Evolutionary conservation across 176 grass and related monocot species (phyloP), one percentile per base, ranked within the genome.

Genomic region (Triticum urartu): DNA sequence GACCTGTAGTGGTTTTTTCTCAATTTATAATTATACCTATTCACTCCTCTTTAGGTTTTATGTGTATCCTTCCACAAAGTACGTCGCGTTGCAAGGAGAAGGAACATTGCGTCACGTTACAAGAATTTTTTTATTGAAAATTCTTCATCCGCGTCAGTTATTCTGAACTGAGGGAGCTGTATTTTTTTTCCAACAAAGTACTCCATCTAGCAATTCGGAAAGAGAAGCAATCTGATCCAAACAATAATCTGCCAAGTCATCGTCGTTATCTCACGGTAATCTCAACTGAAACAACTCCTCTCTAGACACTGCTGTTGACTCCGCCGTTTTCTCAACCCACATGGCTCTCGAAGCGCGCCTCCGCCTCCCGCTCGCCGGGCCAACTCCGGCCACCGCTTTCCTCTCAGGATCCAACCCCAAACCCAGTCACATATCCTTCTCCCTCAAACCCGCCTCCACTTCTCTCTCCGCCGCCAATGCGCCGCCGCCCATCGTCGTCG

Each of bases 401-500:
- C 72, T 86, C 64, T 78, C 84, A 35, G 52, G 50, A 80, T 60
- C 79, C 20, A 83, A 45, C 13, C 72, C 78, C 14, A 84, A 71
- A 5, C 50, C 66, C 9, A 14, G 24, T 10, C 78, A 43, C 84
- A 52, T 91, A 75, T 91, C 84, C 68, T 93, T 91, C 89, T 80
- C 73, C 80, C 20, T 69, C 78, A 86, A 47, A 17, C 59, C 75
- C 75, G 52, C 22, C 15, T 70, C 38, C 17, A 7, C 56, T 6
- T 64, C 86, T 59, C 63, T 89, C 68, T 39, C 58, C 24, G 72
- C 84, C 14, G 50, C 76, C 40, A 83, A 66, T 77, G 79, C 81
- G 60, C 79, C 79, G 24, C 85, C 79, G 21, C 85, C 92, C 21
- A 92, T 99, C 85, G 94, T 96, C 75, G 89, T 99, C 62, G 94